Conservation (phyloP, 495 filamentous ascomycete genomes). For the Penicillium longicatenatum region DNA sequence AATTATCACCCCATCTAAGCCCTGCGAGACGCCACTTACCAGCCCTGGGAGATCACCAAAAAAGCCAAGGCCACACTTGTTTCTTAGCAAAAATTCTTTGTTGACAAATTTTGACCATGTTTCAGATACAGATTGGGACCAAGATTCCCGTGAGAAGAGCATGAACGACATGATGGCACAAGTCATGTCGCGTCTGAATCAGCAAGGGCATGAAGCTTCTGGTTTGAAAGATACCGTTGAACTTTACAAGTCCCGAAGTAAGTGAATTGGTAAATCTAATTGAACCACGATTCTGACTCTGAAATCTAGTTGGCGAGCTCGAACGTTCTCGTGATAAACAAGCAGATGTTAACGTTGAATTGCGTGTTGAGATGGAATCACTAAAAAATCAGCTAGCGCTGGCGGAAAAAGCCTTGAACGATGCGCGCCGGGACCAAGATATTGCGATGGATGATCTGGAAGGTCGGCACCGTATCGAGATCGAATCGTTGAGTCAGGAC, state of each 20-base stretch:
- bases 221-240: conserved; percentile 68
- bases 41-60: conserved; percentile 22
- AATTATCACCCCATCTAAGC: conserved; percentile 8
- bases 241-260: conserved; percentile 73
- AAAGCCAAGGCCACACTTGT: conserved; percentile 37
- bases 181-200: conserved; percentile 63
- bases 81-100: conserved; percentile 74
- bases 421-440: conserved; percentile 53
- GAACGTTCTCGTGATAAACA: conserved; percentile 62
- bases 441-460: conserved; percentile 61
- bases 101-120: conserved; percentile 46
- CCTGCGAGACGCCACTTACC: conserved; percentile 4
- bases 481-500: conserved; percentile 44
- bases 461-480: conserved; percentile 48
- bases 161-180: conserved; percentile 64
- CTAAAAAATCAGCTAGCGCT: conserved; percentile 50
- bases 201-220: conserved; percentile 60
- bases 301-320: conserved; percentile 61
- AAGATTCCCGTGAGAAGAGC: conserved; percentile 62
- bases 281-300: conserved; percentile 6
- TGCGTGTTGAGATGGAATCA: conserved; percentile 61
- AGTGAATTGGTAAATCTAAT: conserved; percentile 19
- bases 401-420: conserved; percentile 48
- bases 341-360: conserved; percentile 52
- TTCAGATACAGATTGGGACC: conserved; percentile 68